Conservation (phyloP, 1,284 basidiomycete species). For the Trichosporon inkin region DNA sequence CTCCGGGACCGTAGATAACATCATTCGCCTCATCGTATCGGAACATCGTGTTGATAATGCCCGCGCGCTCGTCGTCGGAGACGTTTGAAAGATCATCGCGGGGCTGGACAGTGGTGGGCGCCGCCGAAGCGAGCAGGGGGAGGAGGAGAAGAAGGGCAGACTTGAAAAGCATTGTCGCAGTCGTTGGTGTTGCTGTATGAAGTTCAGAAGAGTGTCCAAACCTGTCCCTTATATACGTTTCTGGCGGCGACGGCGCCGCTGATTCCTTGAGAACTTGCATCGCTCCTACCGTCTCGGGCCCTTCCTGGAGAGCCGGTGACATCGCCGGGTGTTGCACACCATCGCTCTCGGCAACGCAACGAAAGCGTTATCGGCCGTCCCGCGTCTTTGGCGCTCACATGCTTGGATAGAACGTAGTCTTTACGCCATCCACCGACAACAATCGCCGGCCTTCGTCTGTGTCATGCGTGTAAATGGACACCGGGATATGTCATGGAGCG, state of each 20-base stretch:
- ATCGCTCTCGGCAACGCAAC: neutral
- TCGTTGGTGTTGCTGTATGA: neutral
- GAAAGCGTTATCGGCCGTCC: neutral
- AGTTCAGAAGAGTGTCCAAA: neutral
- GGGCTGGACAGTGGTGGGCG: neutral
- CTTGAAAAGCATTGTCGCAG: conserved; percentile 1
- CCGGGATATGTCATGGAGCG: neutral
- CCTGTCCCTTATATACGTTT: neutral
- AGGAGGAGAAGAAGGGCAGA: conserved; percentile 5
- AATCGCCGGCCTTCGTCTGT: too few species aligned
- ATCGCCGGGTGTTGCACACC: neutral
- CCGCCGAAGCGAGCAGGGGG: neutral
- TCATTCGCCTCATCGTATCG: neutral
- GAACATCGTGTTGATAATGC: conserved; percentile 6
- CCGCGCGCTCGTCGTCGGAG: conserved; percentile 5
- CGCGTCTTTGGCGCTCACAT: neutral
- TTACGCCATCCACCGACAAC: neutral
- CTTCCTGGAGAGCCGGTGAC: too few species aligned
- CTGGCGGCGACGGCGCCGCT: neutral
- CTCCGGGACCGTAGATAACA: conserved; percentile 1
- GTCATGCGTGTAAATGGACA: neutral
- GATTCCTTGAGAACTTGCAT: neutral
- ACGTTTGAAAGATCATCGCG: neutral
- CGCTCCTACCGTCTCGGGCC: too few species aligned
- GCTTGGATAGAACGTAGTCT: neutral